Base-by-base conservation (phyloP, 1,139 yeast genomes). In the Arxiozyma heterogenica region DNA sequence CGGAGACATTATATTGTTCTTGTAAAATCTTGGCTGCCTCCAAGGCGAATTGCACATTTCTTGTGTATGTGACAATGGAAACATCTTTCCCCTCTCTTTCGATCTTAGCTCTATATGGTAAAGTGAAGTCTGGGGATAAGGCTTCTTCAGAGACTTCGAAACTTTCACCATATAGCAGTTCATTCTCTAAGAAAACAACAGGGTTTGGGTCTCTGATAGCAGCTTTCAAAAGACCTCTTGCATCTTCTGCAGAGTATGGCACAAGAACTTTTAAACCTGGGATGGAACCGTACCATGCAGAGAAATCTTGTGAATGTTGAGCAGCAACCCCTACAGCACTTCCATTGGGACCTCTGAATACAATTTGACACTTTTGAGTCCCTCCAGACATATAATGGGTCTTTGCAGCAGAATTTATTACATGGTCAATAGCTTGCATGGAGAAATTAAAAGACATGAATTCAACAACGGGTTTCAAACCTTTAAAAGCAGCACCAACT, bases 281-380 rank as follows among this genome's bases (percentile, higher is more conserved):
- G 64, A 94, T 90, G 54, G 95, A 79, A 63, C 97, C 98, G 76
- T 94, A 93, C 98, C 98, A 93, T 53, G 96, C 90, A 55, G 97
- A 81, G 73, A 83, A 93, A 75, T 90, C 95, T 77, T 93, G 99
- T 46, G 98, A 93, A 77, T 93, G 99, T 75, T 93, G 99, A 57
- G 99, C 99, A 65, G 83, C 99, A 65, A 93, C 98, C 81, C 98
- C 98, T 51, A 97, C 97, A 64, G 98, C 97, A 52, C 98, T 96
- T 75, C 98, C 99, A 74, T 94, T 94, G 59, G 98, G 98, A 68
- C 98, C 98, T 76, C 98, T 86, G 81, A 94, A 94, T 53, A 96
- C 91, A 69, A 93, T 88, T 75, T 88, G 91, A 79, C 97, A 91
- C 59, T 91, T 91, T 75, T 91, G 97, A 61, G 84, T 86, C 78